phyloP scores from a whole-genome alignment of 176 grass and related monocot genomes.

The Microstegium vimineum region DNA sequence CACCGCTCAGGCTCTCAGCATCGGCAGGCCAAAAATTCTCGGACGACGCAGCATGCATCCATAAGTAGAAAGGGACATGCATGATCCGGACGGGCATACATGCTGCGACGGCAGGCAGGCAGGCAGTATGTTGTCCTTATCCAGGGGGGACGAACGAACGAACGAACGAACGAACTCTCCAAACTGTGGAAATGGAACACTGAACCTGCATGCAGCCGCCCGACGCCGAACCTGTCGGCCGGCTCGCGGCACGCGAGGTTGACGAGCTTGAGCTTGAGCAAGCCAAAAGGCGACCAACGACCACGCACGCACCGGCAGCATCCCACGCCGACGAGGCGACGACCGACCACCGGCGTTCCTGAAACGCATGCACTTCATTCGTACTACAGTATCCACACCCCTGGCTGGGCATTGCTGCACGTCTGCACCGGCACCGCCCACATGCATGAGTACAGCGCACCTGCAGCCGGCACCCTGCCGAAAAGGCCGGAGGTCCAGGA shows the following conservation, averaged over 20 bases:
- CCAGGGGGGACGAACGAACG: not conserved
- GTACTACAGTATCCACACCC: not conserved
- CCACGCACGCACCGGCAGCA: not conserved
- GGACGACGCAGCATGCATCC: not conserved
- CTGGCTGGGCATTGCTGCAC: not conserved
- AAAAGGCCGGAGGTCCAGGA: not conserved
- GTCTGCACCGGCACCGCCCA: not conserved
- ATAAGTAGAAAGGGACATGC: not conserved
- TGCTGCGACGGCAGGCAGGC: not conserved
- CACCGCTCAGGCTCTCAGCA: not conserved
- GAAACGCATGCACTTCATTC: not conserved
- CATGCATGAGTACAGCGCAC: conserved; percentile 26
- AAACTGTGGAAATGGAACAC: not conserved
- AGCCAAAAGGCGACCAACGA: conserved; percentile 28
- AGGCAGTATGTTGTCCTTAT: not conserved
- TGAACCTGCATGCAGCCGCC: conserved; percentile 2
- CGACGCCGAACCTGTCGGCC: conserved; percentile 14
- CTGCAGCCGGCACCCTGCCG: not conserved
- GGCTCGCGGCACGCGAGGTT: not conserved
- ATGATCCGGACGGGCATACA: not conserved
- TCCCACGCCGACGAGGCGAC: not conserved
- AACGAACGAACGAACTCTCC: not conserved
- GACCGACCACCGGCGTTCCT: not conserved
- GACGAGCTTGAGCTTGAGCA: not conserved
- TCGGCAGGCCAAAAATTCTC: too few species aligned